Evolutionary conservation across 305 asterid species (phyloP).

Genomic region (Ilex paraguariensis): DNA sequence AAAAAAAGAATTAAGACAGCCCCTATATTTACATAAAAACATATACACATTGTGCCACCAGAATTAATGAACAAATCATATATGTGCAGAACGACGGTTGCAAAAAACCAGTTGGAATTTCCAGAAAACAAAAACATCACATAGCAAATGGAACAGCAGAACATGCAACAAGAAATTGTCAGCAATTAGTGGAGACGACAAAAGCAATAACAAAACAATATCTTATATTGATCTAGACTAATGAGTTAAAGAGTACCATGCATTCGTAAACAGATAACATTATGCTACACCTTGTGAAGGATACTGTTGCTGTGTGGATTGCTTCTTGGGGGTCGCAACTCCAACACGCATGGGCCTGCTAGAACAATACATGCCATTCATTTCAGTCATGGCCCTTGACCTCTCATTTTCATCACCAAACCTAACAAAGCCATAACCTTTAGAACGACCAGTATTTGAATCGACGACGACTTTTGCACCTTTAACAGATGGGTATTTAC

Average conservation of each 20-base stretch:
- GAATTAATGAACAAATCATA: too few species aligned
- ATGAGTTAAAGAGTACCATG: not conserved
- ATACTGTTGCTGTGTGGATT: conserved; percentile 52
- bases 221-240: not conserved
- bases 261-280: conserved; percentile 1
- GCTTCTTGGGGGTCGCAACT: conserved; percentile 92
- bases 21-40: too few species aligned
- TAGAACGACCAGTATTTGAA: conserved; percentile 80
- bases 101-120: too few species aligned
- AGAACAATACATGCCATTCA: conserved; percentile 88
- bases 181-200: not conserved
- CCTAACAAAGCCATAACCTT: conserved; percentile 97
- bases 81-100: too few species aligned
- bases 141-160: not conserved
- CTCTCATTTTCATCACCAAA: conserved; percentile 88
- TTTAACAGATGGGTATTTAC: conserved; percentile 79
- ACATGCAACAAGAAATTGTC: not conserved
- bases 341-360: conserved; percentile 90
- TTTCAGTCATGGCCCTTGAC: conserved; percentile 81
- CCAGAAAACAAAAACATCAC: not conserved
- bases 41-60: too few species aligned
- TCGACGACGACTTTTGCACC: conserved; percentile 96
- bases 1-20: too few species aligned
- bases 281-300: conserved; percentile 68
- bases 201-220: not conserved